phyloP scores from a whole-genome alignment of 768 basidiomycete genomes.

The Leccinum subtestaceum region DNA sequence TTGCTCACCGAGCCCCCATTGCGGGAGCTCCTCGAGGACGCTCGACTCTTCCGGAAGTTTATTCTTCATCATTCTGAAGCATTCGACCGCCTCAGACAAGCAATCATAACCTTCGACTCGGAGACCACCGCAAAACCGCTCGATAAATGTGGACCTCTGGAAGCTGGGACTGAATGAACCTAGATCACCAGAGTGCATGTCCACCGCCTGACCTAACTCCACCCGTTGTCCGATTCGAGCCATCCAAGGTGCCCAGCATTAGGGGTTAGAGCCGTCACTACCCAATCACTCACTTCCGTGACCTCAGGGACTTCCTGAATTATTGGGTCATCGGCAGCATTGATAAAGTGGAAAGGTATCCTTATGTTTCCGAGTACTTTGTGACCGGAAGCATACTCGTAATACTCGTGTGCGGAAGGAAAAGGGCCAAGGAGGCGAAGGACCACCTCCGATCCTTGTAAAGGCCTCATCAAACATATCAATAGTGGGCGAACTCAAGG shows the following conservation, averaged over 20 bases:
- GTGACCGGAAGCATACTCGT: constrained; percentile 57
- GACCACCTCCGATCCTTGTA: constrained; percentile 69
- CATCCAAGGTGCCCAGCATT: constrained; percentile 81
- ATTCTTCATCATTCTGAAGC: too few species aligned
- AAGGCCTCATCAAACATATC: constrained; percentile 59
- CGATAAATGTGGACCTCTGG: too few species aligned
- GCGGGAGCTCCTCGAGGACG: too few species aligned
- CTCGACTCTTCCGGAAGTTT: too few species aligned
- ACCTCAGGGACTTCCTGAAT: constrained; percentile 62
- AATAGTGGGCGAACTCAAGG: constrained; percentile 52
- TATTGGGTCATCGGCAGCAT: constrained; percentile 76
- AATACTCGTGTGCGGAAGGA: constrained; percentile 45
- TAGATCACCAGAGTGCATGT: constrained; percentile 60
- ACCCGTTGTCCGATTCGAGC: constrained; percentile 54
- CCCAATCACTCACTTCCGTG: constrained; percentile 48
- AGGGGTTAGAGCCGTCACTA: constrained; percentile 59
- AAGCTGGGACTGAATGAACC: too few species aligned
- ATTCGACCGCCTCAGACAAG: too few species aligned
- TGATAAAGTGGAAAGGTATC: constrained; percentile 75
- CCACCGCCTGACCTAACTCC: constrained; percentile 49
- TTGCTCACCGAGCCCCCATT: too few species aligned
- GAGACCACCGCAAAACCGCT: too few species aligned
- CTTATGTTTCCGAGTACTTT: constrained; percentile 53
- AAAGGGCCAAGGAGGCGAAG: constrained; percentile 53
- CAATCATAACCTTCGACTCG: too few species aligned